A percentile compares a stretch with the other conserved stretches of the same genome.
These are phyloP conservation scores for Entophlyctis luteolus DNA, from an alignment of 192 early-diverging fungal genomes.

Conservation along the genomic window DNA sequence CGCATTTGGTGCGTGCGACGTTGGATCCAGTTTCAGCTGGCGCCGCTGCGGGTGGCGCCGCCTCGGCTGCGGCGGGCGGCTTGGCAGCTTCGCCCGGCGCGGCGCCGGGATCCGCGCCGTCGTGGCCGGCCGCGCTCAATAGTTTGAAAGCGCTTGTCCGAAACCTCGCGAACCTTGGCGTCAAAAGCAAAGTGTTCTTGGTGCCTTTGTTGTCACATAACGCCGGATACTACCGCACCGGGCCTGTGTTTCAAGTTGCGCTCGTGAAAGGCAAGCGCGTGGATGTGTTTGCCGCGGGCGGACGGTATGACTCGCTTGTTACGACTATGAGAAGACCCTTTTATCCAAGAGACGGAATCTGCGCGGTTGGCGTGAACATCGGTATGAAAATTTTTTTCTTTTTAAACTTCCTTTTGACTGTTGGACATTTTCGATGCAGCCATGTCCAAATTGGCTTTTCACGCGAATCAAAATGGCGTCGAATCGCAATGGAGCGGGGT, in stretches of 20 bases:
- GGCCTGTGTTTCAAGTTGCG: conserved; percentile 62
- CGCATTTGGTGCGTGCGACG: background rate
- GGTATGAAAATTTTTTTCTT: conserved; percentile 65
- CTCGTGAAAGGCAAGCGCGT: conserved; percentile 34
- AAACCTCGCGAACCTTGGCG: conserved; percentile 27
- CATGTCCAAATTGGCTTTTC: background rate
- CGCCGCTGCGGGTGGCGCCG: conserved; percentile 14
- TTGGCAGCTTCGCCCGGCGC: too few species aligned
- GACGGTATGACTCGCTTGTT: conserved; percentile 66
- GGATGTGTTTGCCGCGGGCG: conserved; percentile 67
- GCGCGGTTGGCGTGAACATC: conserved; percentile 80
- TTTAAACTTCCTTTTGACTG: conserved; percentile 44
- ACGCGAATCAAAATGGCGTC: background rate
- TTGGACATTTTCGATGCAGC: background rate
- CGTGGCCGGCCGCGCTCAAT: background rate
- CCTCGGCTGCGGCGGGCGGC: conserved; percentile 5
- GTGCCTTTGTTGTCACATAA: conserved; percentile 62
- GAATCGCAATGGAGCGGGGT: background rate
- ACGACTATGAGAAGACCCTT: conserved; percentile 49
- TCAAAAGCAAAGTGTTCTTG: conserved; percentile 44
- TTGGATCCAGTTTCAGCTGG: background rate
- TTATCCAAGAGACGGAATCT: conserved; percentile 27
- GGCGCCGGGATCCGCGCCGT: too few species aligned
- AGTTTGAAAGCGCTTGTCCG: background rate
- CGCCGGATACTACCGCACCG: conserved; percentile 53